These are phyloP conservation scores for Thelephora terrestris DNA, from an alignment of 1,284 basidiomycete genomes.

Conservation along the genomic window DNA sequence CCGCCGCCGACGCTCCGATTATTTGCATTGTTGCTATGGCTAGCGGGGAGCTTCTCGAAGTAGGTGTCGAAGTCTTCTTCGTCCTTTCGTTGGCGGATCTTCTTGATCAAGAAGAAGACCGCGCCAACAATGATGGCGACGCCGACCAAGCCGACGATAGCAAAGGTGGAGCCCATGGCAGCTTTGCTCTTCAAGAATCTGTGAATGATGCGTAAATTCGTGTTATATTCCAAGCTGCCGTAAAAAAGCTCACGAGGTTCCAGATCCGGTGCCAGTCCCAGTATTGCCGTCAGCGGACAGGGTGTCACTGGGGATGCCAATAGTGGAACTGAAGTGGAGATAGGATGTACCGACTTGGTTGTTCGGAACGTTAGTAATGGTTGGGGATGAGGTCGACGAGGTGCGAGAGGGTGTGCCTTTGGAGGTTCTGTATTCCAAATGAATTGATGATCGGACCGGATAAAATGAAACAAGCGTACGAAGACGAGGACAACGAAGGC, in stretches of 20 bases:
- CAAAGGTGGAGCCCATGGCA: slow-evolving; percentile 23
- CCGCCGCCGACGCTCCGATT: slow-evolving; percentile 9
- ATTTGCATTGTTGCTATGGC: slow-evolving; percentile 8
- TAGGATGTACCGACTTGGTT: neutral
- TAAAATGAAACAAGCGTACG: neutral
- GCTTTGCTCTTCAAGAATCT: slow-evolving; percentile 26
- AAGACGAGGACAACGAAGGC: neutral
- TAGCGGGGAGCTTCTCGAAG: slow-evolving; percentile 22
- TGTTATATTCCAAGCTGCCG: neutral
- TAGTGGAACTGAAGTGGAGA: neutral
- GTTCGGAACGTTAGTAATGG: neutral
- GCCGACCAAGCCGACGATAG: slow-evolving; percentile 19
- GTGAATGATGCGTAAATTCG: neutral
- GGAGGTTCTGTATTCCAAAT: neutral
- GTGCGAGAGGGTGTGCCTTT: neutral
- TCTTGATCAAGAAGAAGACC: slow-evolving; percentile 10
- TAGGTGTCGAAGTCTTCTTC: slow-evolving; percentile 22
- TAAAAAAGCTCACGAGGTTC: slow-evolving; percentile 9
- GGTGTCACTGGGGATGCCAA: neutral
- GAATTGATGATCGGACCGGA: neutral
- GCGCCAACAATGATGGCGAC: slow-evolving; percentile 12
- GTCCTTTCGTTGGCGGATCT: slow-evolving; percentile 16
- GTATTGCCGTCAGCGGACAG: neutral
- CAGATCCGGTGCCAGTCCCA: slow-evolving; percentile 5
- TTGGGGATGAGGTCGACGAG: neutral